phyloP scores from a whole-genome alignment of 768 basidiomycete genomes.

The Naematelia aurantialba region DNA sequence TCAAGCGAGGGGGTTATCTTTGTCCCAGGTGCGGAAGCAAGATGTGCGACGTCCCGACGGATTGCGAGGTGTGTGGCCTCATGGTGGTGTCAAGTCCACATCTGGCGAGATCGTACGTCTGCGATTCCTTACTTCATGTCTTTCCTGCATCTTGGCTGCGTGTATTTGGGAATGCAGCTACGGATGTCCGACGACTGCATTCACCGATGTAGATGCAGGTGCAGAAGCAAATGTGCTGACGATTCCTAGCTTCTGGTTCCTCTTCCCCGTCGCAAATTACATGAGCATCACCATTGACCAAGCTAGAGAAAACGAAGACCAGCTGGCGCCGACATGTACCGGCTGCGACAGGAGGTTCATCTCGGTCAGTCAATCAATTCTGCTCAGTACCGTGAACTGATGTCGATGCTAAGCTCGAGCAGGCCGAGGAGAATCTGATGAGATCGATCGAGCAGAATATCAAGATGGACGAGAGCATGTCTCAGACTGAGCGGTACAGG shows the following conservation, averaged over 20 bases:
- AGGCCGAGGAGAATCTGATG: conserved; percentile 7
- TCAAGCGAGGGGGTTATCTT: conserved; percentile 88
- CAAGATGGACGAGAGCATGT: conserved; percentile 62
- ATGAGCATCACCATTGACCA: conserved; percentile 15
- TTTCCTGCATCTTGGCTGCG: no score
- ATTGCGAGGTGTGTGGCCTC: conserved; percentile 92
- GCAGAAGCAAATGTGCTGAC: conserved; percentile 11
- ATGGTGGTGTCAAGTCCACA: conserved; percentile 99
- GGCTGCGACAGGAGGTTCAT: conserved; percentile 74
- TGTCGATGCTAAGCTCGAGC: conserved; percentile 15
- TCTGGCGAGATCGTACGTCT: conserved; percentile 70
- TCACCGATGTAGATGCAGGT: no score
- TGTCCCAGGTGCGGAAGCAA: conserved; percentile 91
- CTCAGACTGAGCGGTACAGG: conserved; percentile 78
- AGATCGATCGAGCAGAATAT: conserved; percentile 1
- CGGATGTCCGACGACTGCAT: no score
- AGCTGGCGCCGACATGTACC: conserved; percentile 59
- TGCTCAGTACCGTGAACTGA: conserved; percentile 48
- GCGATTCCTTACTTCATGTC: no score
- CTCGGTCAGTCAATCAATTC: conserved; percentile 28
- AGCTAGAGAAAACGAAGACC: conserved; percentile 2
- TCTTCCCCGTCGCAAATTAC: conserved; percentile 90
- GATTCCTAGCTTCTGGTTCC: conserved; percentile 48
- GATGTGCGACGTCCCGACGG: conserved; percentile 96
- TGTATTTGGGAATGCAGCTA: no score